Percentiles rank a stretch among this genome's conserved stretches.
Evolutionary conservation across 2,329 filamentous ascomycete genomes (phyloP).

Genomic region (Dactylellina drechsleri): DNA sequence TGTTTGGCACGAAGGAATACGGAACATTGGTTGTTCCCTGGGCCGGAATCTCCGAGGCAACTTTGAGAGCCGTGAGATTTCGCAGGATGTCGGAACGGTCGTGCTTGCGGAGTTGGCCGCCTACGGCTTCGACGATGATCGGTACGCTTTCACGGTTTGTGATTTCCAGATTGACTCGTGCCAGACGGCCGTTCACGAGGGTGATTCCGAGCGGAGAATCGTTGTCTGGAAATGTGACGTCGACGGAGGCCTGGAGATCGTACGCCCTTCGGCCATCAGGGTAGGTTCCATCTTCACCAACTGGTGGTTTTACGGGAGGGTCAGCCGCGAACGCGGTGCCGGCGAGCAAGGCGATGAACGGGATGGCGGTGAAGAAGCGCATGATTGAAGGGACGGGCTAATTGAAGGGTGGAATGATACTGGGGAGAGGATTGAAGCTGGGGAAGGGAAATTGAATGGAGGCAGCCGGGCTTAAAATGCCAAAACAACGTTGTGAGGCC

Average conservation of each 20-base stretch:
- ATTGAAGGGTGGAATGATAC: slow-evolving; percentile 13
- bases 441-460: slow-evolving; percentile 2
- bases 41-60: slow-evolving; percentile 38
- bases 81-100: slow-evolving; percentile 73
- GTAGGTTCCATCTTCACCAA: slow-evolving; percentile 29
- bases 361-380: slow-evolving; percentile 38
- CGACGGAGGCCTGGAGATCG: slow-evolving; percentile 73
- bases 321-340: slow-evolving; percentile 50
- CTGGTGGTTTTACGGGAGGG: slow-evolving; percentile 18
- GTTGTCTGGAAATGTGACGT: slow-evolving; percentile 72
- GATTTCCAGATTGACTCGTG: slow-evolving; percentile 82
- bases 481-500: background rate
- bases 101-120: slow-evolving; percentile 75
- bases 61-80: slow-evolving; percentile 78
- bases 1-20: slow-evolving; percentile 87
- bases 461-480: background rate
- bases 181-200: slow-evolving; percentile 90
- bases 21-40: slow-evolving; percentile 74
- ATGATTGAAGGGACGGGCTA: slow-evolving; percentile 22
- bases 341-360: slow-evolving; percentile 54
- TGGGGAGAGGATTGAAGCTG: slow-evolving; percentile 4
- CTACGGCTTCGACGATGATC: slow-evolving; percentile 79
- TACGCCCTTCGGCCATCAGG: slow-evolving; percentile 57
- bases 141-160: slow-evolving; percentile 82
- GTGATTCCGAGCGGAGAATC: slow-evolving; percentile 77